These are phyloP conservation scores for Pisolithus marmoratus DNA, from an alignment of 768 basidiomycete species.

Conservation along the genomic window DNA sequence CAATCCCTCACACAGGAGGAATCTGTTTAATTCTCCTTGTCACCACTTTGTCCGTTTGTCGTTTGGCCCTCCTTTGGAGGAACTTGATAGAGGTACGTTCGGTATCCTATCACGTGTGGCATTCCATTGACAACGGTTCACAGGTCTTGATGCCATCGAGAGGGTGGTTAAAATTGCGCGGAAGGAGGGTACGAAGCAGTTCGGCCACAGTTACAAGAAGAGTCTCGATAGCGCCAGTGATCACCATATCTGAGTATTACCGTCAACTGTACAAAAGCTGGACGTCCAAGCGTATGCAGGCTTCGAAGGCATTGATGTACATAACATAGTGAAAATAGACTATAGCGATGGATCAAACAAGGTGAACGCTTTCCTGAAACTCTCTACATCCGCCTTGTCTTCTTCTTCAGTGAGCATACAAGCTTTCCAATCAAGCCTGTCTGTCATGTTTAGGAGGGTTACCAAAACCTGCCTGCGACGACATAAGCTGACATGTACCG, in stretches of 20 bases:
- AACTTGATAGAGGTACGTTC: conserved; percentile 64
- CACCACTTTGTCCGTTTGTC: conserved; percentile 86
- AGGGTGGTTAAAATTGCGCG: conserved; percentile 68
- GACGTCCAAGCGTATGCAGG: background rate
- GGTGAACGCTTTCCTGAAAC: conserved; percentile 81
- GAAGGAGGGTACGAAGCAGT: conserved; percentile 50
- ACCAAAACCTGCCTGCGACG: conserved; percentile 71
- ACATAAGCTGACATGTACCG: conserved; percentile 4
- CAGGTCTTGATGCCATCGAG: conserved; percentile 82
- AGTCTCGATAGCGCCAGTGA: conserved; percentile 36
- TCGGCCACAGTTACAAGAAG: conserved; percentile 71
- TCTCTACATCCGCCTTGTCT: conserved; percentile 75
- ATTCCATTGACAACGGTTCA: background rate
- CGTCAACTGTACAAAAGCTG: background rate
- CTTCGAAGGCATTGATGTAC: background rate
- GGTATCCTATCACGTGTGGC: background rate
- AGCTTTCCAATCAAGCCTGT: conserved; percentile 88
- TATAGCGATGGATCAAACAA: conserved; percentile 54
- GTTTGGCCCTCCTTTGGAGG: conserved; percentile 77
- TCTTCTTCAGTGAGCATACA: conserved; percentile 81
- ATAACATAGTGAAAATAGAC: background rate
- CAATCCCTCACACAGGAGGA: conserved; percentile 72
- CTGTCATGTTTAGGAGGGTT: conserved; percentile 64
- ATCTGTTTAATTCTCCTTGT: conserved; percentile 86
- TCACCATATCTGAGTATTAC: conserved; percentile 16